phyloP scores from a whole-genome alignment of 2,329 filamentous ascomycete genomes.

The Pyricularia pennisetigena region DNA sequence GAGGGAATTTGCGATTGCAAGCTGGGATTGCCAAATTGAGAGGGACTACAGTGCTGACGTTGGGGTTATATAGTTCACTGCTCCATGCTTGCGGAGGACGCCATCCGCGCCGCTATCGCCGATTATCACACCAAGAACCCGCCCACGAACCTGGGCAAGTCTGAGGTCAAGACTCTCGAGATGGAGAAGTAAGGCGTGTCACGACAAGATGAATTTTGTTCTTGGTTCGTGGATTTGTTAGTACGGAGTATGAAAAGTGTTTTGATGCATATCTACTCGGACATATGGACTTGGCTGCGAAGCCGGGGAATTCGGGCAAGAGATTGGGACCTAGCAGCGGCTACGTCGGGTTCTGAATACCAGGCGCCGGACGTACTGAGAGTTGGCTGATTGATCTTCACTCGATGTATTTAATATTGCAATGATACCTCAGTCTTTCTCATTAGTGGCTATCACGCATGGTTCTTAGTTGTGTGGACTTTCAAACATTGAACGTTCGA shows the following conservation, averaged over 20 bases:
- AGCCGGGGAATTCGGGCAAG: not conserved
- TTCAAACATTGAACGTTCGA: not conserved
- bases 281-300: not conserved
- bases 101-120: conserved; percentile 83
- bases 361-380: not conserved
- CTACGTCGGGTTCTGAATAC: not conserved
- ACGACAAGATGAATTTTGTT: not conserved
- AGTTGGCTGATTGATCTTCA: not conserved
- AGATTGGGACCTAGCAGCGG: not conserved
- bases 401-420: not conserved
- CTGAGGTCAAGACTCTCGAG: conserved; percentile 2
- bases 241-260: not conserved
- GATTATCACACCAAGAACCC: conserved; percentile 92
- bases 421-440: not conserved
- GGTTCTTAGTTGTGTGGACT: not conserved
- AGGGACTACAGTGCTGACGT: conserved; percentile 9
- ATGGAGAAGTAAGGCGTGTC: conserved; percentile 1
- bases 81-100: conserved; percentile 86
- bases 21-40: conserved; percentile 46
- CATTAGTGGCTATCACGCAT: not conserved
- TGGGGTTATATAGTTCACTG: conserved; percentile 56
- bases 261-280: not conserved
- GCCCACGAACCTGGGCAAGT: conserved; percentile 53
- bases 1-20: conserved; percentile 27
- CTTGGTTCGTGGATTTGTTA: not conserved